Evolutionary conservation across 176 grass and related monocot species (phyloP).

Genomic region (Oryza meyeriana): DNA sequence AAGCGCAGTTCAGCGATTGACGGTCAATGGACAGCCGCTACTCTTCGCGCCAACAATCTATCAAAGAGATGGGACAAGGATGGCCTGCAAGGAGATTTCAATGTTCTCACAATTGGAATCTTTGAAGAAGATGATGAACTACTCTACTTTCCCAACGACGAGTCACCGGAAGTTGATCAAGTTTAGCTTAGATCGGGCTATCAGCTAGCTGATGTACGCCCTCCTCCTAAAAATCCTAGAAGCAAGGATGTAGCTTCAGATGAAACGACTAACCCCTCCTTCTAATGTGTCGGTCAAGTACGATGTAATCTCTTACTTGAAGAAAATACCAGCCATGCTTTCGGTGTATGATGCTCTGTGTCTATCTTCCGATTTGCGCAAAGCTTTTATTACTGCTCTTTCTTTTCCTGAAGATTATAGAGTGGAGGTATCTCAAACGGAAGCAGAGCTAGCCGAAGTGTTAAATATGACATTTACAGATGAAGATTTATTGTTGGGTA

Average conservation of each 20-base stretch:
- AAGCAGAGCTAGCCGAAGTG: not conserved
- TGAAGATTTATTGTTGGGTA: not conserved
- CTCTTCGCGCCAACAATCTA: not conserved
- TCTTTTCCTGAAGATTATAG: not conserved
- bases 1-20: not conserved
- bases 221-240: not conserved
- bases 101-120: not conserved
- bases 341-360: constrained; percentile 7
- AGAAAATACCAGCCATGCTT: constrained; percentile 19
- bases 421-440: not conserved
- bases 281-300: not conserved
- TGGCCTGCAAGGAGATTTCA: not conserved
- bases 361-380: not conserved
- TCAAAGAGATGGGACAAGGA: no score
- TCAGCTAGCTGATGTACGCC: not conserved
- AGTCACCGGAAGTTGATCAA: not conserved
- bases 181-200: not conserved
- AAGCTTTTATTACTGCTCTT: not conserved
- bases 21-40: accelerated
- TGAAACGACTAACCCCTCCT: not conserved
- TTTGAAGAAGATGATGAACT: not conserved
- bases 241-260: not conserved
- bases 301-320: not conserved
- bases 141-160: not conserved
- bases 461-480: not conserved